These are phyloP conservation scores for Fragilariopsis cylindrus DNA, from an alignment of 108 stramenopile species.

Conservation along the genomic window DNA sequence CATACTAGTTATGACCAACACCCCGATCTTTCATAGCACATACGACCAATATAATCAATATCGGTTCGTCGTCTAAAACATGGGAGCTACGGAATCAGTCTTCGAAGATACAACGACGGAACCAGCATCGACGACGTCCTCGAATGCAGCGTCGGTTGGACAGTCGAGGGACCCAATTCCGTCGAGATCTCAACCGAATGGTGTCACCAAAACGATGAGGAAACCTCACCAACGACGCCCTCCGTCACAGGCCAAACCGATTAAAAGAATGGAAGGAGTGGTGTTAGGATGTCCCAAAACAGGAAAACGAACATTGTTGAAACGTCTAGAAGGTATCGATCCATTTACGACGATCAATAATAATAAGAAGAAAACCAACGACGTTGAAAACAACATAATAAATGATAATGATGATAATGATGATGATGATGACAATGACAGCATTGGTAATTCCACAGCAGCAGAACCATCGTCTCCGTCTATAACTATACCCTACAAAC, in stretches of 20 bases:
- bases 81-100: conserved; percentile 48
- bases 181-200: too few species aligned
- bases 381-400: too few species aligned
- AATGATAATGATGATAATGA: not conserved
- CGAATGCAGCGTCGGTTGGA: not conserved
- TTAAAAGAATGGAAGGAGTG: conserved; percentile 25
- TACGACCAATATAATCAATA: not conserved
- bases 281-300: conserved; percentile 47
- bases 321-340: conserved; percentile 51
- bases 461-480: not conserved
- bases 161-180: too few species aligned
- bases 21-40: too few species aligned
- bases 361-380: not conserved
- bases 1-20: too few species aligned
- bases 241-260: conserved; percentile 18
- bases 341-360: conserved; percentile 30
- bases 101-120: conserved; percentile 22
- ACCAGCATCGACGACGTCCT: not conserved
- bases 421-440: not conserved
- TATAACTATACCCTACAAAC: conserved; percentile 39
- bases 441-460: not conserved
- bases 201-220: too few species aligned
- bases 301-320: conserved; percentile 51
- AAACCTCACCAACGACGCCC: not conserved
- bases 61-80: not conserved